Evolutionary conservation across 768 basidiomycete species (phyloP), one percentile per base, ranked within the genome.

Genomic region (Mycena capillaripes): DNA sequence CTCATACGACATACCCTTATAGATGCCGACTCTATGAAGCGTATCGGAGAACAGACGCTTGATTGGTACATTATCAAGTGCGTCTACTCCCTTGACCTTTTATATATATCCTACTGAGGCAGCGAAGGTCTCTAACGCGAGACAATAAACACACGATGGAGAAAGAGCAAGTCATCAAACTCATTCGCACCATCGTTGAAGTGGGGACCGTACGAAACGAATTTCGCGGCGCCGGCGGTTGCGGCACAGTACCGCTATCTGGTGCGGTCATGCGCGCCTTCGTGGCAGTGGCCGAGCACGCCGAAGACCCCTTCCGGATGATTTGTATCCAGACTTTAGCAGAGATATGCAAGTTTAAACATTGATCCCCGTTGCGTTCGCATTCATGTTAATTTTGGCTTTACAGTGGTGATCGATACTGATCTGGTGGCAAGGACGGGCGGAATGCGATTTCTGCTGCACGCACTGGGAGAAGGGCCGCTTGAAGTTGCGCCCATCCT

Each of bases 51-150:
- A 66, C 87, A 90, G 25, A 88, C 92, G 21, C 80, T 98, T 38
- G 96, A 98, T 75, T 97, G 95, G 92, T 96, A 95, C 78, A 90
- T 99, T 55, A 90, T 98, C 74, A 93, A 94, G 97, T 97, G 73
- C 60, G 86, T 77, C n/a, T n/a, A 16, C 3, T 42, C 59, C 7
- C n/a, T 62, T 66, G 68, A 71, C 69, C 30, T 2, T 16, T 38
- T 38, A 16, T 16, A 11, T n/a, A n/a, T n/a, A n/a, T n/a, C n/a
- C 16, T 38, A 11, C 38, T 38, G 38, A 38, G 11, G 11, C 17
- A 48, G 36, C 60, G 12, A 71, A 97, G 96, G 75, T 92, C 97
- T 2, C 85, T 99, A 19, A 90, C 93, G 0, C 91, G 97, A 16
- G 97, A 98, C 79, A 91, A 91, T 78, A 94, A 95, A 76, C 88